phyloP scores from a whole-genome alignment of 768 basidiomycete species.

The Polyporus arcularius region DNA sequence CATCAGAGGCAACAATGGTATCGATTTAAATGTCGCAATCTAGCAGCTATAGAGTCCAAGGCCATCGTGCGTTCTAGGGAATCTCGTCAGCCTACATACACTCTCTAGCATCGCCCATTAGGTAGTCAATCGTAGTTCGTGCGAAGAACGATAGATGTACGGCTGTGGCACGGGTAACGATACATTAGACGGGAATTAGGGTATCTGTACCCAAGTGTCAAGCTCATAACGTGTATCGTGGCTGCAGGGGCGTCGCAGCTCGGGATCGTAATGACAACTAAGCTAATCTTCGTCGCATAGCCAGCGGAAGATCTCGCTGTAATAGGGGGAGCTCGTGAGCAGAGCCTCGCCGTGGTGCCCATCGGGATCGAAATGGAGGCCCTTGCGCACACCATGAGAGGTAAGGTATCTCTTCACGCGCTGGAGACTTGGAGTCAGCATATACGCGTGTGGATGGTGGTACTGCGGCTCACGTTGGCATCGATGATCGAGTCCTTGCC shows the following conservation, averaged over 20 bases:
- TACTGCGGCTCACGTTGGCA: conserved; percentile 50
- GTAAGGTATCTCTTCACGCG: conserved; percentile 74
- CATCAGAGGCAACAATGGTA: too few relatives aligned
- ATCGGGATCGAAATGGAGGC: conserved; percentile 62
- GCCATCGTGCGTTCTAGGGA: not conserved
- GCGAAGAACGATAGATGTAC: not conserved
- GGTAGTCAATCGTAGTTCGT: too few relatives aligned
- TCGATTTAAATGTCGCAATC: not conserved
- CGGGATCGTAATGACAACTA: not conserved
- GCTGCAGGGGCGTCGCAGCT: not conserved
- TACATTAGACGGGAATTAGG: not conserved
- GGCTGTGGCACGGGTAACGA: conserved; percentile 3
- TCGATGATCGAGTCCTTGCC: conserved; percentile 80
- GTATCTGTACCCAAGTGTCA: not conserved
- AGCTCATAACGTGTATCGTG: not conserved
- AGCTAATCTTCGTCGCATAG: conserved; percentile 34
- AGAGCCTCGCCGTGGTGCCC: conserved; percentile 68
- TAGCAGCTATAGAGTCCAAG: not conserved
- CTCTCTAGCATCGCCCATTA: too few relatives aligned
- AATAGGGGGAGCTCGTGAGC: conserved; percentile 49
- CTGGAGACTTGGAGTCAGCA: conserved; percentile 33
- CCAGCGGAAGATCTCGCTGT: conserved; percentile 66
- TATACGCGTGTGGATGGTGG: not conserved
- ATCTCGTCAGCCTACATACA: not conserved
- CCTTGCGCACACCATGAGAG: conserved; percentile 72